These are phyloP conservation scores for Xylariaceae sp. DNA, from an alignment of 2,329 filamentous ascomycete genomes.

Conservation along the genomic window DNA sequence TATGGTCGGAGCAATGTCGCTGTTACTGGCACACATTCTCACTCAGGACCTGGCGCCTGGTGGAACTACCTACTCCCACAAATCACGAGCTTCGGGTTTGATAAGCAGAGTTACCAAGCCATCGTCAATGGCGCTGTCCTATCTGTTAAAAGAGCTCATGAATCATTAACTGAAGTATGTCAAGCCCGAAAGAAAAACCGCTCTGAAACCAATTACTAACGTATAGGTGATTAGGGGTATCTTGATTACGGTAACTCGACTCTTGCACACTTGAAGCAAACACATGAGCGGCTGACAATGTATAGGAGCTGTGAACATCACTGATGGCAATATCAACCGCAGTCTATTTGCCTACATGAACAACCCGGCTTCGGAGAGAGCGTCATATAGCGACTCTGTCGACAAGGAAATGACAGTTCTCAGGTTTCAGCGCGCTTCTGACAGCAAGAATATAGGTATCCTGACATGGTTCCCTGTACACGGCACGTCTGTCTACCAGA, in stretches of 20 bases:
- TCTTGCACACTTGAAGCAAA: background rate
- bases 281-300: conserved; percentile 3
- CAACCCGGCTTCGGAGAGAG: conserved; percentile 70
- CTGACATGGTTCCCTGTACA: conserved; percentile 89
- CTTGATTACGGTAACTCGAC: conserved; percentile 53
- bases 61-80: conserved; percentile 88
- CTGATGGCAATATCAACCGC: conserved; percentile 73
- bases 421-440: conserved; percentile 64
- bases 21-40: conserved; percentile 86
- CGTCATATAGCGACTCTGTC: conserved; percentile 32
- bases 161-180: conserved; percentile 50
- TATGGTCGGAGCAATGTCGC: conserved; percentile 78
- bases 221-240: conserved; percentile 45
- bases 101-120: conserved; percentile 77
- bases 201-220: conserved; percentile 18
- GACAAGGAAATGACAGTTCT: conserved; percentile 78
- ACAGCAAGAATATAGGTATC: conserved; percentile 70
- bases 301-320: conserved; percentile 49
- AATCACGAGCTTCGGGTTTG: conserved; percentile 79
- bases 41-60: conserved; percentile 86
- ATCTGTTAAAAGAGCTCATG: conserved; percentile 75
- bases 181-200: background rate
- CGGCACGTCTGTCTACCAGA: conserved; percentile 82
- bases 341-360: conserved; percentile 80
- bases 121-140: conserved; percentile 78